Evolutionary conservation across 306 rosid genomes (phyloP), one percentile per base, ranked within the genome.

Genomic region (Glycine soja): DNA sequence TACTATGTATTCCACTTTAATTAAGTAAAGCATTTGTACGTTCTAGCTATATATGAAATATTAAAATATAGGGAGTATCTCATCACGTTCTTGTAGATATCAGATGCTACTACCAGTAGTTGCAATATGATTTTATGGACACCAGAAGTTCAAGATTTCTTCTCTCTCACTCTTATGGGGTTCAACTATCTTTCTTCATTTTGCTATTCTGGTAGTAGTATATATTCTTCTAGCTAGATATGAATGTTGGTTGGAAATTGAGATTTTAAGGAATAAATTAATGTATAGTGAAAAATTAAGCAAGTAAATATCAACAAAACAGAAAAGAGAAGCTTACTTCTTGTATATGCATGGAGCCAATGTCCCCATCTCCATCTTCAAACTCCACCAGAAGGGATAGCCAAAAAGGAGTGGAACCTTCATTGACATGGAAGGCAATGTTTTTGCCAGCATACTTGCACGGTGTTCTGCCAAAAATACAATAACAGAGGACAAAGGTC

Each of bases 301-400:
- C 13, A 52, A 67, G 51, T 40, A 78, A 42, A 72, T 40, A 66
- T 64, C 0, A 77, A 57, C n/a, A 66, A 40, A 74, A 57, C 48
- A 54, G 50, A 54, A 64, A 18, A 84, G 65, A 42, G 52, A 5
- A 52, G 53, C 85, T 2, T 87, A 91, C 99, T 52, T 87, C 82
- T 91, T 76, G 92, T 34, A 95, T 87, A 53, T 91, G 92, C 97
- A 95, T 93, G 61, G 97, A 85, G 59, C 91, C 82, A 7, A 95
- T 74, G 80, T 93, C 99, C 7, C 99, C 99, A 72, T 95, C 99
- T 78, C 91, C 99, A 59, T 88, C 93, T 86, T 89, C 97, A 82
- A 85, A 95, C 66, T 87, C 93, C 3, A 85, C 95, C 42, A 93
- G 72, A 81, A 95, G 90, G n/a, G 99, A 95, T 2, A 95, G 88